Evolutionary conservation across 495 filamentous ascomycete species (phyloP).

Genomic region (Durotheca rogersii): DNA sequence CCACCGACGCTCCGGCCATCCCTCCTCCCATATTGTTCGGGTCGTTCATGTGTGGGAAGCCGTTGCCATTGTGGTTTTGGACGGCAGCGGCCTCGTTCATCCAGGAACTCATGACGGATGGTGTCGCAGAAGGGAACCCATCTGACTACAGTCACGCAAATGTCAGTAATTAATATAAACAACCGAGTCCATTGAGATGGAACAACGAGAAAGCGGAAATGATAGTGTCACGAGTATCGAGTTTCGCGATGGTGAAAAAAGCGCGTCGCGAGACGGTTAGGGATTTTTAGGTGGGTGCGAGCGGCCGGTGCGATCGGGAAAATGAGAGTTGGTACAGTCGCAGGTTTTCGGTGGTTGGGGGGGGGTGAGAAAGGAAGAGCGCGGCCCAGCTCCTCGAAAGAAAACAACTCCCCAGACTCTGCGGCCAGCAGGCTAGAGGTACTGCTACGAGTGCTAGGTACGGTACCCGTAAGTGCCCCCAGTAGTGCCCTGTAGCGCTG

Average conservation of each 20-base stretch:
- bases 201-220: conserved; percentile 40
- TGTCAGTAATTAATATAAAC: conserved; percentile 49
- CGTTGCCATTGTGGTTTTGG: conserved; percentile 76
- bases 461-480: background rate
- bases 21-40: conserved; percentile 45
- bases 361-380: conserved; percentile 1
- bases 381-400: no score
- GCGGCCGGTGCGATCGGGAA: conserved; percentile 35
- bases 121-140: conserved; percentile 44
- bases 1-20: conserved; percentile 21
- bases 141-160: conserved; percentile 47
- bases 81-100: conserved; percentile 72
- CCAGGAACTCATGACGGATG: conserved; percentile 75
- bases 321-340: conserved; percentile 32
- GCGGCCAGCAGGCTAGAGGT: no score
- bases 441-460: background rate
- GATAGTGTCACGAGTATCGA: conserved; percentile 44
- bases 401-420: no score
- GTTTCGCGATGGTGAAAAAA: conserved; percentile 51
- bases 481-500: no score
- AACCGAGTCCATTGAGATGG: conserved; percentile 35
- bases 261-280: conserved; percentile 51
- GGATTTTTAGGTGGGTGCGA: conserved; percentile 25
- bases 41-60: conserved; percentile 64
- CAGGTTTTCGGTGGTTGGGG: conserved; percentile 32